A percentile compares a stretch with the other conserved stretches of the same genome.
These are phyloP conservation scores for Sporisorium exsertum DNA, from an alignment of 1,284 basidiomycete genomes.

Conservation along the genomic window DNA sequence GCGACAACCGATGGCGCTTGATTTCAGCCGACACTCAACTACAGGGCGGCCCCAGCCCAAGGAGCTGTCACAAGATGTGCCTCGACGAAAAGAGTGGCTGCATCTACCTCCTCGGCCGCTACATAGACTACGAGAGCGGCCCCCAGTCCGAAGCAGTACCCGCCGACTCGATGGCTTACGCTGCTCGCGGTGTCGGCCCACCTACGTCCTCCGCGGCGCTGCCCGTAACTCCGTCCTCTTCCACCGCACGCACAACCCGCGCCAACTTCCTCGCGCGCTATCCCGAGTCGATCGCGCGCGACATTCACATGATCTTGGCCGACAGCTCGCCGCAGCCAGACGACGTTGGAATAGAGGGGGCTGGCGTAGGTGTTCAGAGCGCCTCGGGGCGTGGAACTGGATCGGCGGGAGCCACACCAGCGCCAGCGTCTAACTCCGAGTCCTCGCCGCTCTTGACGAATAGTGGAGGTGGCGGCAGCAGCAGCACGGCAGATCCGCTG, in stretches of 20 bases:
- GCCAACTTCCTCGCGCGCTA: constrained; percentile 43
- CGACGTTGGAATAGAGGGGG: constrained; percentile 36
- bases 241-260: constrained; percentile 34
- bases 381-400: constrained; percentile 3
- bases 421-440: constrained; percentile 29
- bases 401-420: constrained; percentile 22
- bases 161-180: constrained; percentile 29
- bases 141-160: constrained; percentile 19
- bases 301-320: constrained; percentile 41
- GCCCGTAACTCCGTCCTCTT: constrained; percentile 40
- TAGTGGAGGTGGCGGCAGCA: not conserved
- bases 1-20: constrained; percentile 76
- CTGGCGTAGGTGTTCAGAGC: constrained; percentile 17
- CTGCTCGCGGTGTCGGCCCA: constrained; percentile 7
- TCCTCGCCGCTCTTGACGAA: constrained; percentile 31
- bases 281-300: constrained; percentile 41
- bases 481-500: constrained; percentile 10
- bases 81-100: constrained; percentile 78
- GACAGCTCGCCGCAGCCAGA: constrained; percentile 26
- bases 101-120: constrained; percentile 76
- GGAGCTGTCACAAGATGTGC: constrained; percentile 85
- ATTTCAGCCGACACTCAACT: constrained; percentile 75
- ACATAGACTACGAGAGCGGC: constrained; percentile 54
- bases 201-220: constrained; percentile 13
- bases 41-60: constrained; percentile 77